Base-by-base conservation (phyloP, 805 yeast species). In the Spathaspora hagerdaliae region DNA sequence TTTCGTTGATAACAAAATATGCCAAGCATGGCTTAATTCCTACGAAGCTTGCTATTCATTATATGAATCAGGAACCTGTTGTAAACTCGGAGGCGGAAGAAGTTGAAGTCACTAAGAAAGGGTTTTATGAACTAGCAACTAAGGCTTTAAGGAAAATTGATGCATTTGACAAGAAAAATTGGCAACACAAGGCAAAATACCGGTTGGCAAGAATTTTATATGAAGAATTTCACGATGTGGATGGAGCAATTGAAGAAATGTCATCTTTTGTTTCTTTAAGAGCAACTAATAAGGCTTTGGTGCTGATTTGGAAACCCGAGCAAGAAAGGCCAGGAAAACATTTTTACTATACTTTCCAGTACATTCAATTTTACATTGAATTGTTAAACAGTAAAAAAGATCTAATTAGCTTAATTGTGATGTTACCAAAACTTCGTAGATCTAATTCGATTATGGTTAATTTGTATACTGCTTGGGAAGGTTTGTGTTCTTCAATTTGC, bases 261-360 rank as follows among this genome's bases (percentile, higher is more conserved):
- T 69, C 78, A 1, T 58, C 71, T 0, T 67, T 89, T 13, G 77
- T 91, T 43, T 74, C 86, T 7, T 61, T 88, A 41, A 87, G 82
- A 52, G 73, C 89, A 0, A 74, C 79, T 2, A 79, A 81, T 37
- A 86, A 89, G 57, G 80, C 84, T 9, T 73, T 94, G 34, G 80
- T 91, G 1, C 85, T 81, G 52, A 87, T 94, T 46, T 94, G 99
- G 98, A 89, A 89, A 54, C 96, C 97, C 0, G 96, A 90, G 40
- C 63, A 74, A 54, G 99, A 95, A 61, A 67, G 95, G 15, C 94
- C 97, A 0, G 99, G 99, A 0, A 88, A 87, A 54, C 97, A 92
- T 63, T 92, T 90, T 60, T 81, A 80, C 9, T 89, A 85, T 63
- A 83, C 85, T 31, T 76, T 73, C 51, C 79, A 82, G 44, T 92